Evolutionary conservation across 2,329 filamentous ascomycete genomes (phyloP), one percentile per base, ranked within the genome.

Genomic region (Pseudocercospora musae): DNA sequence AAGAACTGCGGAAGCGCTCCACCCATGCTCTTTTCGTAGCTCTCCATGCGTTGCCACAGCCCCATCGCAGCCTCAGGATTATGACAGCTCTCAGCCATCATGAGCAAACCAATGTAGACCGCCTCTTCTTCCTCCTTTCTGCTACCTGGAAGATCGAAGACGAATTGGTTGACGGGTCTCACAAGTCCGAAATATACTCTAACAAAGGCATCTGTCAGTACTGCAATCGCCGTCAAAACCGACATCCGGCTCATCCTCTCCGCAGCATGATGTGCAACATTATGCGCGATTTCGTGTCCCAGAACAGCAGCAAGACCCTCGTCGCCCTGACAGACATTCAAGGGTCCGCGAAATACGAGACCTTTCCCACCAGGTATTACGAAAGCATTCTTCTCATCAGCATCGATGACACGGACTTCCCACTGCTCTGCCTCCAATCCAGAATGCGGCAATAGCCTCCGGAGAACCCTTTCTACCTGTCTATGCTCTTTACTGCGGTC

Each of bases 71-170:
- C 85, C 11, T 81, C 77, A 0, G 90, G 90, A 64, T 91, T 82
- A 72, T 89, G 93, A 77, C 90, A 93, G 25, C 87, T 88, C 77
- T 91, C 85, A 0, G 89, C 86, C 89, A 93, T 93, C 83, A 93
- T 89, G 83, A 93, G 86, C 33, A 93, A 76, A 0, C 90, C 90
- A 53, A 93, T 91, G 70, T 90, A 91, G 71, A 94, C 90, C 0
- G 90, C 90, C 78, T 94, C 90, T 54, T 82, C 77, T 76, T 88
- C 90, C 77, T 92, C 89, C 71, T 82, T 84, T 54, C 90, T 80
- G 52, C 85, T 86, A 74, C 89, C 90, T 1, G 90, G 90, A 63
- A 84, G 79, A 54, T 81, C 81, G 72, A 91, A 86, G n/a, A 88
- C 82, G 15, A 90, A 73, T 56, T 90, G 82, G 27, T 89, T 77